phyloP scores from a whole-genome alignment of 75 land plant species.

The Adiantum capillusveneris region DNA sequence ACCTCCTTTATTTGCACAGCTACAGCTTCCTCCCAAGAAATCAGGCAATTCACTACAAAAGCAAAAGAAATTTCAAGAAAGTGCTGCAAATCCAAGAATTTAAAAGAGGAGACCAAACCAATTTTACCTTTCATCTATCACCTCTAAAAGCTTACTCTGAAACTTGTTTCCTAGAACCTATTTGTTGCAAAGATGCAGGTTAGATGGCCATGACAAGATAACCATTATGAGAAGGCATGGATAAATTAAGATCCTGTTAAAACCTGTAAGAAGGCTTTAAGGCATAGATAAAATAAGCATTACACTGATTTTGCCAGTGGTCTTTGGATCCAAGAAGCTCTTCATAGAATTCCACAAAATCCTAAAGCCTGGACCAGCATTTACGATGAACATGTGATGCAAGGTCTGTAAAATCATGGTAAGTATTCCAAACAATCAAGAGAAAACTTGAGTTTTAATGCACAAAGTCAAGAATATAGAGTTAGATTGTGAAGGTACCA shows the following conservation, averaged over 20 bases:
- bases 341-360: conserved; percentile 65
- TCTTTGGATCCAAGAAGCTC: conserved; percentile 62
- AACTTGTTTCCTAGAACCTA: conserved; percentile 33
- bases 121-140: conserved; percentile 15
- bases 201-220: too few species aligned
- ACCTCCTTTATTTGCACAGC: conserved; percentile 13
- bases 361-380: conserved; percentile 80
- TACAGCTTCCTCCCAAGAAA: conserved; percentile 21
- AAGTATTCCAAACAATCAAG: too few species aligned
- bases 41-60: conserved; percentile 12
- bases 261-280: too few species aligned
- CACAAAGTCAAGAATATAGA: too few species aligned
- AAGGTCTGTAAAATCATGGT: conserved; percentile 39
- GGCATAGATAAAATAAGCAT: neutral
- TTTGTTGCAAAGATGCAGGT: too few species aligned
- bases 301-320: conserved; percentile 71
- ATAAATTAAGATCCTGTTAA: too few species aligned
- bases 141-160: conserved; percentile 17
- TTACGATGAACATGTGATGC: conserved; percentile 64
- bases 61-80: neutral
- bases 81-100: neutral
- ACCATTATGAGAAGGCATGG: too few species aligned
- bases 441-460: too few species aligned
- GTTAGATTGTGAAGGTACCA: too few species aligned
- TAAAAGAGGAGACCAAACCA: conserved; percentile 1